Percentiles rank a stretch among this genome's conserved stretches.
Conservation (phyloP, 2,329 filamentous ascomycete genomes). For the Clarireedia monteithiana region DNA sequence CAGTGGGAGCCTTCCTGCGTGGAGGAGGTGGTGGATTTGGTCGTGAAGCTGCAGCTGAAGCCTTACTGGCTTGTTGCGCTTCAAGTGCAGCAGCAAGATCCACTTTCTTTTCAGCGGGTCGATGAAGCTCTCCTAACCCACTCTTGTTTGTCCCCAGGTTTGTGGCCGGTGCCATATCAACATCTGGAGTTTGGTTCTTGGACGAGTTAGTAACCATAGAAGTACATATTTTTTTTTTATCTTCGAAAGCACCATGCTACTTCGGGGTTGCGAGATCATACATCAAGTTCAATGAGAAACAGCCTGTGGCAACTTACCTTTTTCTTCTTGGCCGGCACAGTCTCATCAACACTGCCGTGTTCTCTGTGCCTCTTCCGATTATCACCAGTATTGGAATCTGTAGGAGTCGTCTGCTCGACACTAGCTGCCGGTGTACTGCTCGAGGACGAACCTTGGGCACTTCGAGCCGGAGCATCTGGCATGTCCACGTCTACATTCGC, state of each 20-base stretch:
- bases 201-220: too few relatives aligned
- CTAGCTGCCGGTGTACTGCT: not conserved
- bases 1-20: constrained; percentile 14
- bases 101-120: not conserved
- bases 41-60: constrained; percentile 4
- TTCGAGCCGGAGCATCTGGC: constrained; percentile 7
- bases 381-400: not conserved
- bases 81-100: constrained; percentile 9
- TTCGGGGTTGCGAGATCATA: not conserved
- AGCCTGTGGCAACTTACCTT: not conserved
- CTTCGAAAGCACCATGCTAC: too few relatives aligned
- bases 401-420: not conserved
- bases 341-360: not conserved
- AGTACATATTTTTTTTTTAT: too few relatives aligned
- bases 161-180: not conserved
- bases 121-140: not conserved
- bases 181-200: not conserved
- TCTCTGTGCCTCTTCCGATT: constrained; percentile 8
- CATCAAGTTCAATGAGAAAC: not conserved
- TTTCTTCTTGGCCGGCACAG: constrained; percentile 9
- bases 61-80: constrained; percentile 7
- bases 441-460: constrained; percentile 5
- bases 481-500: constrained; percentile 10
- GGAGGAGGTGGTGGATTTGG: constrained; percentile 10
- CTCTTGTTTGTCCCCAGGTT: not conserved